These are phyloP conservation scores for Dimocarpus longan DNA, from an alignment of 345 rosid species.

Conservation along the genomic window DNA sequence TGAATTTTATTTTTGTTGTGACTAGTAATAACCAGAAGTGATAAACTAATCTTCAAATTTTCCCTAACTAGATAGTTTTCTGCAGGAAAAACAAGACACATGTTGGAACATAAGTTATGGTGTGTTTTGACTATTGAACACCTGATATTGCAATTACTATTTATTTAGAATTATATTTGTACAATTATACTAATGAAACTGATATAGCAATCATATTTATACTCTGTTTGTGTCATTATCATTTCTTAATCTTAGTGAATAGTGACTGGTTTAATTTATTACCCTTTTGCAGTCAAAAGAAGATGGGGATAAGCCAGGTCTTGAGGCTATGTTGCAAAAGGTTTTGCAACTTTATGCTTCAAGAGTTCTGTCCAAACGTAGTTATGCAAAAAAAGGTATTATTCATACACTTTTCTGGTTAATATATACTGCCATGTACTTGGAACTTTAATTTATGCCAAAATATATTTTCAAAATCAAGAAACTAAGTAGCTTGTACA, in stretches of 20 bases:
- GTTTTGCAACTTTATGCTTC: conserved; percentile 92
- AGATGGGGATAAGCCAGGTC: conserved; percentile 92
- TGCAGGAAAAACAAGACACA: not conserved
- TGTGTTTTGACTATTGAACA: conserved; percentile 7
- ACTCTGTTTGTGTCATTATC: not conserved
- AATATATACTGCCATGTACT: not conserved
- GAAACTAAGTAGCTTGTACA: not conserved
- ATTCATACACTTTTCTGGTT: not conserved
- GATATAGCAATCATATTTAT: not conserved
- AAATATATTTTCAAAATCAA: not conserved
- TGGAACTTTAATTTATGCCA: not conserved
- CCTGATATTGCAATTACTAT: not conserved
- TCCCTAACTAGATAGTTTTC: not conserved
- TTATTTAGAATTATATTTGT: not conserved
- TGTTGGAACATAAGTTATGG: not conserved
- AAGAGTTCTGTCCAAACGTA: conserved; percentile 73
- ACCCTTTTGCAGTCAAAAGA: conserved; percentile 68
- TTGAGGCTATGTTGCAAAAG: conserved; percentile 88
- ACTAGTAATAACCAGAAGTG: conserved; percentile 4
- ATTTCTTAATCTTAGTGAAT: not conserved
- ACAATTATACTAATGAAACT: not conserved
- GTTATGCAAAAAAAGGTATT: conserved; percentile 90
- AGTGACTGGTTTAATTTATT: conserved; percentile 9
- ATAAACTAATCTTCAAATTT: conserved; percentile 10
- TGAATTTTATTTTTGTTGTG: conserved; percentile 7